Base-by-base conservation (phyloP, 148 eudicot genomes). In the Nepenthes mirabilis region DNA sequence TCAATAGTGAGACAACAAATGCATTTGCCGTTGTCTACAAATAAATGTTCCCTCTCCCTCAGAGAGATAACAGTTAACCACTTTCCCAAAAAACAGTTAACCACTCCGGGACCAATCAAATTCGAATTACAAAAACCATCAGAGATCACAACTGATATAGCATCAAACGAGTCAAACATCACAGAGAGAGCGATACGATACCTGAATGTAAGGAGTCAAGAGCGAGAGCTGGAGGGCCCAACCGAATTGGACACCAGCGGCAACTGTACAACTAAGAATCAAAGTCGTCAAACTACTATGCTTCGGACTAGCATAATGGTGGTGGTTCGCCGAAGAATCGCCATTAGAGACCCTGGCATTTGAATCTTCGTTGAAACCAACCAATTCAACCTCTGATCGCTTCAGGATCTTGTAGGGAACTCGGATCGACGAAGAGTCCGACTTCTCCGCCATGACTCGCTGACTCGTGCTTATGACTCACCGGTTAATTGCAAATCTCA, bases 181-280 rank as follows among this genome's bases (percentile, higher is more conserved):
- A 52, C 56, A 37, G 33, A 34, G 35, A 50, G 50, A 49, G 11
- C 43, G 5, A 5, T 5, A 1, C 6, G 43, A 6, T 8, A 87
- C 23, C 23, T 87, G 97, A 71, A 91, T 62, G 65, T 91, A 91
- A 62, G 97, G 97, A 55, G 97, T 91, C 61, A 91, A 85, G n/a
- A 91, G 95, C 33, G 95, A 85, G 40, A 91, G 85, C 55, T 91
- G 97, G 37, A 91, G 70, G 1, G 97, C 97, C 95, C 95, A 91
- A 1, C 95, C 95, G 32, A 91, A 91, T 55, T 91, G 97, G 9
- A 91, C 97, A 23, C 95, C 95, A 9, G 90, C 93, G 7, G 93
- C 95, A 48, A 91, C 72, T 37, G 87, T 83, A 58, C 95, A 91
- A 58, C 95, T 87, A 7, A 91, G 80, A 36, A 91, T 75, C 80